These are phyloP conservation scores for Porphyrellus sp. DNA, from an alignment of 1,284 basidiomycete species.

Conservation along the genomic window DNA sequence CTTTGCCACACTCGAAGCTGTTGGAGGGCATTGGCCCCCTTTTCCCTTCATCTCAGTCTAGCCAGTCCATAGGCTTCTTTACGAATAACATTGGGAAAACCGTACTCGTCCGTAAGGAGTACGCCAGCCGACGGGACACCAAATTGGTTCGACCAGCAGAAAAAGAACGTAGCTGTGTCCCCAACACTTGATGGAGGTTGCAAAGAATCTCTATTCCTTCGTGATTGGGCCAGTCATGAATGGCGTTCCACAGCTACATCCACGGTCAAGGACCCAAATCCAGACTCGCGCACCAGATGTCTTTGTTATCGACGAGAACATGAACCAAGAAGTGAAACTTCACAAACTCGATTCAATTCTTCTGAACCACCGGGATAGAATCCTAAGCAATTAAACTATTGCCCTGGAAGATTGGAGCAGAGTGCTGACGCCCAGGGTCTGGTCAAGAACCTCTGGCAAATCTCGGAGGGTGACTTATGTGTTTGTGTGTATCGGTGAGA, in stretches of 20 bases:
- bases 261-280: neutral
- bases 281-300: slow-evolving; percentile 34
- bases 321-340: slow-evolving; percentile 33
- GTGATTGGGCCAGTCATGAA: slow-evolving; percentile 34
- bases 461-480: slow-evolving; percentile 35
- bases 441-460: slow-evolving; percentile 25
- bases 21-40: too few species aligned
- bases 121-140: neutral
- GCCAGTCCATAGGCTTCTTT: too few species aligned
- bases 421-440: slow-evolving; percentile 22
- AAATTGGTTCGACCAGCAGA: slow-evolving; percentile 22
- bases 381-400: slow-evolving; percentile 11
- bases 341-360: slow-evolving; percentile 26
- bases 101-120: slow-evolving; percentile 22
- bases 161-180: slow-evolving; percentile 30
- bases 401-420: neutral
- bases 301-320: slow-evolving; percentile 25
- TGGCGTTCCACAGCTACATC: slow-evolving; percentile 7
- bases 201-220: slow-evolving; percentile 20
- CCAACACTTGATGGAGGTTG: slow-evolving; percentile 29
- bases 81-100: slow-evolving; percentile 21
- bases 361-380: slow-evolving; percentile 24
- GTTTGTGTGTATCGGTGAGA: slow-evolving; percentile 24
- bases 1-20: too few species aligned
- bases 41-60: too few species aligned